Evolutionary conservation across 2,329 filamentous ascomycete genomes (phyloP), one percentile per base, ranked within the genome.

Genomic region (Monosporascus sp.): DNA sequence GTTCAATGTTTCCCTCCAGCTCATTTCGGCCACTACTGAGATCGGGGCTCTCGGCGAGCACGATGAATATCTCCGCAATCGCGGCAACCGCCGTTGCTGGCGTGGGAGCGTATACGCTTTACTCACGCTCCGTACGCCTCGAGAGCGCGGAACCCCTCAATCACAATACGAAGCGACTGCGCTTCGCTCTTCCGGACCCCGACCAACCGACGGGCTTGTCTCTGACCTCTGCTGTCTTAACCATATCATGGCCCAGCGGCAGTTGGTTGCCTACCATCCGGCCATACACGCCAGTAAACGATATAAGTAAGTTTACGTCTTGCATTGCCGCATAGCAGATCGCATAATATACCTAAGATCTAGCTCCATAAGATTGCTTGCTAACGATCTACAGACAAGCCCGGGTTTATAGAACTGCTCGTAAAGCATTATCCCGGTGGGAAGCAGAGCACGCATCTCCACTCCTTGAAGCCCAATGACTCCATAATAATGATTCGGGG

Each of bases 341-440:
- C 9, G 9, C 27, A 31, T 31, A 31, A 31, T 31, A 31, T 14
- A 31, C 27, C 2, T 31, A 31, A 31, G 27, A 31, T 31, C 31
- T 34, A 14, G 31, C 31, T 5, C 31, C 31, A 34, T 6, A 14
- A 1, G 31, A 0, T 2, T 14, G 9, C 31, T 34, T 14, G 9
- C 31, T 34, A 42, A 11, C 44, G 47, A 46, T 47, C 54, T 48
- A 15, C 64, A 79, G 80, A 82, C 38, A 73, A 83, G 38, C 73
- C 74, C 2, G 85, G 85, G 6, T 73, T 73, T 52, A 60, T 90
- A 6, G 83, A 88, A 9, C 71, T 89, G 18, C 70, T 89, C 46
- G 77, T 90, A 15, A 90, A 89, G 68, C 74, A 79, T 53, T 90
- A 89, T 61, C 84, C 85, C 2, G 70, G 78, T 49, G 86, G 86